Conservation (phyloP, 257 asterid genomes). For the Jacaranda mimosifolia region DNA sequence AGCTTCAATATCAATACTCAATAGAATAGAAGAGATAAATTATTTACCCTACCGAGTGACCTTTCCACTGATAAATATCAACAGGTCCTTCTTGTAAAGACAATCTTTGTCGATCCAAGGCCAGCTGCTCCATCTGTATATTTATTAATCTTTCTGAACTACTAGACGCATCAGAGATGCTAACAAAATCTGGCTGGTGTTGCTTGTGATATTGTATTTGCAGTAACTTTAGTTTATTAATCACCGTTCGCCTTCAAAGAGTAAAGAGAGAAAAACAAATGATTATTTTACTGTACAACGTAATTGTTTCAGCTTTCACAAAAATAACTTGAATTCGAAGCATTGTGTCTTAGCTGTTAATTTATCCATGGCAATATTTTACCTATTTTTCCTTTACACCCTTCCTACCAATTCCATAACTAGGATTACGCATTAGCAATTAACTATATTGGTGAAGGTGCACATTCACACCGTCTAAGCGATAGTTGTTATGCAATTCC, state of each 20-base stretch:
- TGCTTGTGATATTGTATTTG: conserved; percentile 65
- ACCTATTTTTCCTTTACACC: not conserved
- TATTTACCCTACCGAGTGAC: conserved; percentile 79
- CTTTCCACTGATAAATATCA: conserved; percentile 77
- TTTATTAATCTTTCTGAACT: conserved; percentile 53
- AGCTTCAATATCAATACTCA: not conserved
- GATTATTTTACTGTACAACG: conserved; percentile 12
- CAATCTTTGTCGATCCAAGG: conserved; percentile 64
- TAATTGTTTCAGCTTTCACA: conserved; percentile 15
- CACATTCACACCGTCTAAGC: not conserved
- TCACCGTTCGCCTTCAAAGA: conserved; percentile 61
- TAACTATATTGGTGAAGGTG: not conserved
- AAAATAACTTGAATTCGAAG: conserved; percentile 20
- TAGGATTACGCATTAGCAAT: not conserved
- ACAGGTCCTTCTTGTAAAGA: conserved; percentile 61
- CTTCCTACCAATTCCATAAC: conserved; percentile 1
- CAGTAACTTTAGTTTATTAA: conserved; percentile 76
- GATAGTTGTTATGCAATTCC: not conserved
- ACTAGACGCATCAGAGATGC: conserved; percentile 45
- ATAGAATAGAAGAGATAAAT: conserved; percentile 30
- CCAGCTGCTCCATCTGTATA: conserved; percentile 69
- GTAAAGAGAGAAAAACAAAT: conserved; percentile 21
- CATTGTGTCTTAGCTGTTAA: conserved; percentile 18
- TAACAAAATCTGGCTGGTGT: conserved; percentile 43
- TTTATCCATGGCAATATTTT: not conserved